Conservation (phyloP, 1,139 yeast species). For the Casaregolazyma suthepensis region DNA sequence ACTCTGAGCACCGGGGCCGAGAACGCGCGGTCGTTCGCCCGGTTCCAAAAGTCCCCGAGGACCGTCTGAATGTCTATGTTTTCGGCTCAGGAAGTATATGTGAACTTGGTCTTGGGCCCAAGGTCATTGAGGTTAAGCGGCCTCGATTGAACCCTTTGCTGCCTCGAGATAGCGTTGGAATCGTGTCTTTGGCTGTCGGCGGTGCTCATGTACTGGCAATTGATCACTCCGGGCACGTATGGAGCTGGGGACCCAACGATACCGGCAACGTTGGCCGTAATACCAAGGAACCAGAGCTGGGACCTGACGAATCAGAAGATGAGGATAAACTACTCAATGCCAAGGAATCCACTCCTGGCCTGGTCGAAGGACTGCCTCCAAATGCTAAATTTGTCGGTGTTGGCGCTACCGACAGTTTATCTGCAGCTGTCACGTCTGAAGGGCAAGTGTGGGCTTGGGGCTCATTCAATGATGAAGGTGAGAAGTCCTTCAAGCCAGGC, state of each 20-base stretch:
- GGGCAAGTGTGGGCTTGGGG: constrained; percentile 99
- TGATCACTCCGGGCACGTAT: constrained; percentile 63
- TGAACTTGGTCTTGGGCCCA: constrained; percentile 93
- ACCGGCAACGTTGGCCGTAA: constrained; percentile 90
- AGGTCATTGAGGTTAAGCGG: constrained; percentile 86
- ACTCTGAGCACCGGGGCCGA: constrained; percentile 5
- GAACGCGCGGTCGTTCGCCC: constrained; percentile 2
- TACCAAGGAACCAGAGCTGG: constrained; percentile 39
- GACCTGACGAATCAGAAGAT: constrained; percentile 46
- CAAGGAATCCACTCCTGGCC: constrained; percentile 79
- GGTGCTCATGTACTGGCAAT: constrained; percentile 92
- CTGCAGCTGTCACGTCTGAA: constrained; percentile 68
- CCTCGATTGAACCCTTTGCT: constrained; percentile 85
- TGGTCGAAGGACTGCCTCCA: constrained; percentile 62
- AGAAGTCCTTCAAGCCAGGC: constrained; percentile 71
- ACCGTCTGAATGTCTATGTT: constrained; percentile 67
- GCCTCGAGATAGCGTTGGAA: constrained; percentile 51
- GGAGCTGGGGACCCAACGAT: constrained; percentile 99
- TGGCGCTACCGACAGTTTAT: constrained; percentile 90
- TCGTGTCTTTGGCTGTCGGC: constrained; percentile 86
- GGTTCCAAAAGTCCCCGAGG: constrained; percentile 36
- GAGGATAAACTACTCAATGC: constrained; percentile 83
- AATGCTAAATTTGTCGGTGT: constrained; percentile 59
- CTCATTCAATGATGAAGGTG: constrained; percentile 86
- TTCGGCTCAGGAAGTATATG: constrained; percentile 98